Evolutionary conservation across 768 basidiomycete species (phyloP), one percentile per base, ranked within the genome.

Genomic region (Nidularia pulvinata): DNA sequence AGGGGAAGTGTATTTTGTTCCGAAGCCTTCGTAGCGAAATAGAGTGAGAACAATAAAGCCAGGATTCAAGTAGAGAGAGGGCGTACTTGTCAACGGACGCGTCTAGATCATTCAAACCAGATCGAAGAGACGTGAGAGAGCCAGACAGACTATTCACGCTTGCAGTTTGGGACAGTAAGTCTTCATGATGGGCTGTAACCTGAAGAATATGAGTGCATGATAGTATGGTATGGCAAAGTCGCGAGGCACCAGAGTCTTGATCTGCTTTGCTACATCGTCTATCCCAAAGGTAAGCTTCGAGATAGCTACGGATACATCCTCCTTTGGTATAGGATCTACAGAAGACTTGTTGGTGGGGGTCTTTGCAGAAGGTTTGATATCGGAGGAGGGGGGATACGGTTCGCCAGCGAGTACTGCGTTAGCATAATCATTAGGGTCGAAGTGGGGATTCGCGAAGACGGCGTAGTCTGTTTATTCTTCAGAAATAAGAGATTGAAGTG

Each of bases 201-300:
- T 95, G 54, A 19, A 19, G 5, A 51, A 42, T 33, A 33, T 46
- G 47, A 52, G 50, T 65, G 49, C 60, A 51, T 46, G 39, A 51
- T 49, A 47, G 53, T 46, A 58, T 35, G 48, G 37, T 34, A 19
- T 50, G n/a, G 53, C 46, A 14, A n/a, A 48, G 22, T 14, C 33
- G 30, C 48, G 51, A 6, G 73, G 58, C 55, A 95, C 94, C 69
- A 96, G 76, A 46, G 77, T 79, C 69, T 90, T 91, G 49, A 98
- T 88, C 69, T 98, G 93, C 66, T 89, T 92, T 30, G 88, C 86
- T 16, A 96, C 86, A 68, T 98, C 95, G 39, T 98, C 96, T 55
- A 98, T 88, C 0, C 88, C 91, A 62, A 86, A 82, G 56, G 86
- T 89, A 3, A 99, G 77, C 67, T 92, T 95, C 5, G 92, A 86